Percentiles rank a stretch among this genome's conserved stretches.
These are phyloP conservation scores for Cyclotella kingstonii DNA, from an alignment of 108 stramenopile genomes.

Conservation along the genomic window DNA sequence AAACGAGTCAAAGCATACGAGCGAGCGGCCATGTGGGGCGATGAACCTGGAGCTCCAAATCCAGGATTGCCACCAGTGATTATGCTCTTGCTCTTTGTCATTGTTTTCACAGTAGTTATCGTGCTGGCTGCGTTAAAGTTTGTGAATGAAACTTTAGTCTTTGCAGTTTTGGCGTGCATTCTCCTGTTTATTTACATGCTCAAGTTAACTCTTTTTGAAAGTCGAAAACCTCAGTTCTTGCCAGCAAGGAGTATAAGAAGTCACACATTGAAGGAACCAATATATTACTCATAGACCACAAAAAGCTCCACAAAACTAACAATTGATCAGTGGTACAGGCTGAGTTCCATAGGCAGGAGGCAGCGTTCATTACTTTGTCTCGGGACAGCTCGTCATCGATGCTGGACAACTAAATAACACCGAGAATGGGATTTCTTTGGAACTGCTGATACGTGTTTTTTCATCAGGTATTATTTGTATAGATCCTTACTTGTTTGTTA, in stretches of 20 bases:
- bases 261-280: conserved; percentile 37
- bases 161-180: conserved; percentile 81
- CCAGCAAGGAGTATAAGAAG: conserved; percentile 36
- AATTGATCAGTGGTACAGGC: no score
- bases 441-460: no score
- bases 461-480: no score
- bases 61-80: conserved; percentile 56
- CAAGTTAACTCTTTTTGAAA: conserved; percentile 85
- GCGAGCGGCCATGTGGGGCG: conserved; percentile 50
- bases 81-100: conserved; percentile 69
- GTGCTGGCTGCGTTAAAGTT: conserved; percentile 73
- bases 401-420: no score
- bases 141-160: conserved; percentile 83
- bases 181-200: conserved; percentile 88
- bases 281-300: conserved; percentile 17
- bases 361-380: no score
- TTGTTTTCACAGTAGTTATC: conserved; percentile 59
- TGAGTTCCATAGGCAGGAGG: no score
- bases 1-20: conserved; percentile 69
- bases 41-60: conserved; percentile 64
- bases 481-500: no score
- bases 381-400: no score
- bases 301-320: no score
- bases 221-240: conserved; percentile 42
- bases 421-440: no score